Conservation (phyloP, 2,329 filamentous ascomycete species). For the Gyromitra esculenta region DNA sequence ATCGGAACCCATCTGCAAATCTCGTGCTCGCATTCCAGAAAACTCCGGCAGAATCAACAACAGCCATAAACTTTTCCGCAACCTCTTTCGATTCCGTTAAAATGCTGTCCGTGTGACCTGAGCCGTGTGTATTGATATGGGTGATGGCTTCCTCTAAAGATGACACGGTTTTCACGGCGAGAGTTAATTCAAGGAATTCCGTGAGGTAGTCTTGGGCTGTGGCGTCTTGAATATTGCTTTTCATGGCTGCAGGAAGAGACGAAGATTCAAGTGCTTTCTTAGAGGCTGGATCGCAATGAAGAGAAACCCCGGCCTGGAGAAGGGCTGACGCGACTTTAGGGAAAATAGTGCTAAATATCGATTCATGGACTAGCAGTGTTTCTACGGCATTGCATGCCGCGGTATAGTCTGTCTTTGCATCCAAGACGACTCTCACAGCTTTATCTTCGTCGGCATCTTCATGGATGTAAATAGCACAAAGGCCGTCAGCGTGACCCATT, state of each 20-base stretch:
- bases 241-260: constrained; percentile 56
- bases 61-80: constrained; percentile 84
- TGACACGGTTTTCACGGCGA: constrained; percentile 83
- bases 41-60: constrained; percentile 87
- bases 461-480: constrained; percentile 88
- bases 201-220: constrained; percentile 78
- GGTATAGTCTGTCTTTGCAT: constrained; percentile 93
- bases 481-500: constrained; percentile 91
- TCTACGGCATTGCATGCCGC: constrained; percentile 96
- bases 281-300: constrained; percentile 79
- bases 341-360: constrained; percentile 73
- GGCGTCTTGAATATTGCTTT: constrained; percentile 71
- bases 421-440: constrained; percentile 80
- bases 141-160: constrained; percentile 75
- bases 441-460: constrained; percentile 76
- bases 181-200: constrained; percentile 84
- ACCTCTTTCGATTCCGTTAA: constrained; percentile 74
- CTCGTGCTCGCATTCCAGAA: constrained; percentile 98
- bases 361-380: constrained; percentile 83
- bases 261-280: constrained; percentile 70
- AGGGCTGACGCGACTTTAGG: constrained; percentile 78
- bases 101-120: constrained; percentile 93
- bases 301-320: constrained; percentile 77
- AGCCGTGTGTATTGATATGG: constrained; percentile 92
- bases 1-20: constrained; percentile 95